Conservation (phyloP, 768 basidiomycete species). For the Pleurotus eryngii region DNA sequence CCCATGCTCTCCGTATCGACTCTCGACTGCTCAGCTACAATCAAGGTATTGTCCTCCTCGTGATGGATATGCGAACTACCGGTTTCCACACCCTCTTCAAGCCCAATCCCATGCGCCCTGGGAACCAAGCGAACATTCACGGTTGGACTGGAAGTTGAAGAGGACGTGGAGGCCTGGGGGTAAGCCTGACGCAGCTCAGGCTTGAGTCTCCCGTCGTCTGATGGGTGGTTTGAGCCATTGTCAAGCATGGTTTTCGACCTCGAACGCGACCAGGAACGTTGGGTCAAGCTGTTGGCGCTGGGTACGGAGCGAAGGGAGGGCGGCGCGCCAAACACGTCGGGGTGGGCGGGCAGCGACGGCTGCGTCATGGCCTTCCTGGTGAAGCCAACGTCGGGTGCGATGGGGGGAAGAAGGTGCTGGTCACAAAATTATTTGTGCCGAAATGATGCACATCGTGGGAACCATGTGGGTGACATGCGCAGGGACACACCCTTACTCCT, state of each 20-base stretch:
- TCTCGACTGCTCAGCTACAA: not conserved
- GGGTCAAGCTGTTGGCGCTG: constrained; percentile 48
- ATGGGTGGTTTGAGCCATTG: not conserved
- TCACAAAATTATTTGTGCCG: constrained; percentile 1
- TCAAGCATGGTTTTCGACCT: constrained; percentile 50
- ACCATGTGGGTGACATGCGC: not conserved
- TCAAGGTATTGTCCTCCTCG: constrained; percentile 5
- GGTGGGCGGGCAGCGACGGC: constrained; percentile 1
- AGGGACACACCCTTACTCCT: constrained; percentile 2
- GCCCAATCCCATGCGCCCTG: not conserved
- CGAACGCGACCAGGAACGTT: constrained; percentile 50
- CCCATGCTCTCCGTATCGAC: not conserved
- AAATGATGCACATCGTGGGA: constrained; percentile 5
- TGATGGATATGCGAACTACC: constrained; percentile 6
- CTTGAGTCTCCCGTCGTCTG: constrained; percentile 2
- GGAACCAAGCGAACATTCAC: constrained; percentile 1
- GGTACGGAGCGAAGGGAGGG: constrained; percentile 45
- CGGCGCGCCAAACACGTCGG: constrained; percentile 21
- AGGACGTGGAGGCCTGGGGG: not conserved
- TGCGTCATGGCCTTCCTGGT: constrained; percentile 8
- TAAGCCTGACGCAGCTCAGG: not conserved
- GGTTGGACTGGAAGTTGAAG: constrained; percentile 1
- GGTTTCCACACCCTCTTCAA: not conserved
- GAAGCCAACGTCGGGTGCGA: constrained; percentile 24
- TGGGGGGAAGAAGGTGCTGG: constrained; percentile 18